These are phyloP conservation scores for Candida oleophila DNA, from an alignment of 805 yeast species.

Conservation along the genomic window DNA sequence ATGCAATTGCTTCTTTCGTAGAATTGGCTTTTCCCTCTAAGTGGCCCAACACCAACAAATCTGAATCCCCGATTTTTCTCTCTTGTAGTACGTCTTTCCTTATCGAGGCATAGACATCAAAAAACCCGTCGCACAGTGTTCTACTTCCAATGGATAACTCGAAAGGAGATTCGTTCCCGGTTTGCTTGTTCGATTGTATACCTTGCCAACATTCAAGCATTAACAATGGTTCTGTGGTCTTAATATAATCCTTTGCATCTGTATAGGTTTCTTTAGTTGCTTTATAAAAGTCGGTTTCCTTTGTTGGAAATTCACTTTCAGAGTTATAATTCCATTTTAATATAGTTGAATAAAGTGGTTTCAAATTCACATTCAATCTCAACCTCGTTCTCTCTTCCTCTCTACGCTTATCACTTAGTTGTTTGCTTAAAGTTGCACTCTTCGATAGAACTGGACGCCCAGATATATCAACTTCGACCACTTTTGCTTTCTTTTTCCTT, in stretches of 20 bases:
- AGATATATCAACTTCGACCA: conserved; percentile 42
- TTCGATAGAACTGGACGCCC: conserved; percentile 35
- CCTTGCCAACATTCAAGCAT: conserved; percentile 94
- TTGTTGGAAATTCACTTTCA: conserved; percentile 58
- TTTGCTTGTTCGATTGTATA: conserved; percentile 67
- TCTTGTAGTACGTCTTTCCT: conserved; percentile 51
- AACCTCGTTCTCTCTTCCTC: conserved; percentile 78
- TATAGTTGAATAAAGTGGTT: conserved; percentile 67
- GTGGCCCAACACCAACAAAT: conserved; percentile 61
- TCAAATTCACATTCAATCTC: conserved; percentile 74
- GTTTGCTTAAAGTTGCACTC: conserved; percentile 18
- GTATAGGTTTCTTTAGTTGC: conserved; percentile 56
- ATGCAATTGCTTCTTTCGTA: conserved; percentile 13
- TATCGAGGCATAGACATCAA: conserved; percentile 79
- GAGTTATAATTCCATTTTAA: conserved; percentile 75
- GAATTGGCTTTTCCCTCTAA: conserved; percentile 17
- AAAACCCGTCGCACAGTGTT: conserved; percentile 79
- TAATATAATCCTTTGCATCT: conserved; percentile 63
- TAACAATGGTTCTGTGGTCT: conserved; percentile 74
- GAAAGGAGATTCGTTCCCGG: conserved; percentile 61
- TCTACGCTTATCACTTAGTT: conserved; percentile 35
- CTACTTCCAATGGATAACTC: conserved; percentile 73
- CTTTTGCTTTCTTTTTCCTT: conserved; percentile 32
- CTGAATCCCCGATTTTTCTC: conserved; percentile 67
- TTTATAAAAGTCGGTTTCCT: conserved; percentile 38